These are phyloP conservation scores for Vaccinium corymbosum DNA, from an alignment of 148 eudicot species.

Conservation along the genomic window DNA sequence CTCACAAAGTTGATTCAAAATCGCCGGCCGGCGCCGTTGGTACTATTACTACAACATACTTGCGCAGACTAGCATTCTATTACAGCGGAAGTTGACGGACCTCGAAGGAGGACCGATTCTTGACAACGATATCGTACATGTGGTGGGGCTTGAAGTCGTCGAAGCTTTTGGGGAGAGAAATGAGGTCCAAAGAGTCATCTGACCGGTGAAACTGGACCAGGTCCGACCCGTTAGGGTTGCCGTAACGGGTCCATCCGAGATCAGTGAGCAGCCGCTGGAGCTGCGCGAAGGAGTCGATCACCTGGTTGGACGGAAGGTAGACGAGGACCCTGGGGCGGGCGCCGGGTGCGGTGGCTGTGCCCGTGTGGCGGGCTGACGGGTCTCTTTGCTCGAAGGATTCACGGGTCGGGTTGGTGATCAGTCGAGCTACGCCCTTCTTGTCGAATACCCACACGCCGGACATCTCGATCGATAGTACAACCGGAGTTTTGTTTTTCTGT, in stretches of 20 bases:
- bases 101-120: slow-evolving; percentile 32
- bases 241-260: slow-evolving; percentile 35
- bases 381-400: slow-evolving; percentile 32
- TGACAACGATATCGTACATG: slow-evolving; percentile 41
- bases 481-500: background rate
- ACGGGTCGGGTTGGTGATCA: slow-evolving; percentile 35
- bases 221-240: slow-evolving; percentile 19
- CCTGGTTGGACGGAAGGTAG: slow-evolving; percentile 27
- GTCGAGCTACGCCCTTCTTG: slow-evolving; percentile 34
- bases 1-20: too few species aligned
- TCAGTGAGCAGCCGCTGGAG: slow-evolving; percentile 19
- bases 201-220: slow-evolving; percentile 36
- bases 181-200: slow-evolving; percentile 26
- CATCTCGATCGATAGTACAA: slow-evolving; percentile 16
- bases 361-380: slow-evolving; percentile 17
- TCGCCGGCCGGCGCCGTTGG: too few species aligned
- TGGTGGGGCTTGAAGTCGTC: slow-evolving; percentile 28
- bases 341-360: slow-evolving; percentile 37
- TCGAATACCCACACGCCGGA: slow-evolving; percentile 42
- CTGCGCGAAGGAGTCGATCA: slow-evolving; percentile 24
- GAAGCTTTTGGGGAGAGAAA: slow-evolving; percentile 32
- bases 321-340: slow-evolving; percentile 33
- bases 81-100: slow-evolving; percentile 19
- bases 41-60: background rate
- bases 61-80: background rate